phyloP scores from a whole-genome alignment of 164 flowering plant species.

The Vitis labrusca region DNA sequence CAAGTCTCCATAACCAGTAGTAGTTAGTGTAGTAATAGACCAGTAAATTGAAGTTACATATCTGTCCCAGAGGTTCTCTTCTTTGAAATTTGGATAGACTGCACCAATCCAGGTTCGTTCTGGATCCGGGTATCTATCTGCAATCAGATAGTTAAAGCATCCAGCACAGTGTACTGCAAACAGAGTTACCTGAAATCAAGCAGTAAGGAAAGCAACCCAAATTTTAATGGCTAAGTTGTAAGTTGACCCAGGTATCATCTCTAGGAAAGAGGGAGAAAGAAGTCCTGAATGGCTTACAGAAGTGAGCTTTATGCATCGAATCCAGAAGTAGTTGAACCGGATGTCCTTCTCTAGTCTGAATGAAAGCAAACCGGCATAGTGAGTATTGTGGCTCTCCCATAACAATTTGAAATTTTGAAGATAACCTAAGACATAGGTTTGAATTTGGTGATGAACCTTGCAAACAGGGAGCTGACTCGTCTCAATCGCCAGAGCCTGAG shows the following conservation, averaged over 20 bases:
- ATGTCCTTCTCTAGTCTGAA: constrained; percentile 96
- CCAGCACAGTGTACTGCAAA: constrained; percentile 96
- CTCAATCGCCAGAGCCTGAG: constrained; percentile 97
- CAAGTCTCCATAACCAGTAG: constrained; percentile 95
- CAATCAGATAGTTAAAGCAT: constrained; percentile 87
- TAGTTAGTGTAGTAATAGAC: constrained; percentile 92
- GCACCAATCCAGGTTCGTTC: constrained; percentile 93
- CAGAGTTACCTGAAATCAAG: constrained; percentile 71
- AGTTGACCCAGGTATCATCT: background rate
- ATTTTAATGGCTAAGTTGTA: background rate
- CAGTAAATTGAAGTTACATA: constrained; percentile 88
- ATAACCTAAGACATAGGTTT: constrained; percentile 18
- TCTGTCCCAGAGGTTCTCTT: constrained; percentile 71
- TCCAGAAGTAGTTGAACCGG: constrained; percentile 95
- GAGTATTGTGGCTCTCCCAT: constrained; percentile 11
- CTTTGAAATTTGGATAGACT: constrained; percentile 77
- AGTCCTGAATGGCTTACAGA: constrained; percentile 48
- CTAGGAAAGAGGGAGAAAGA: background rate
- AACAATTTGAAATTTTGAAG: constrained; percentile 18
- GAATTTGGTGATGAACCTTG: constrained; percentile 56
- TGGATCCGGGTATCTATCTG: constrained; percentile 90
- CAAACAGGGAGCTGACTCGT: constrained; percentile 92
- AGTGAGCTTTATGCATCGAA: constrained; percentile 84
- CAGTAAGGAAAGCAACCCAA: background rate
- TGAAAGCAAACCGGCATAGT: constrained; percentile 27